Evolutionary conservation across 2,329 filamentous ascomycete species (phyloP).

Genomic region (Verruconis gallopava): DNA sequence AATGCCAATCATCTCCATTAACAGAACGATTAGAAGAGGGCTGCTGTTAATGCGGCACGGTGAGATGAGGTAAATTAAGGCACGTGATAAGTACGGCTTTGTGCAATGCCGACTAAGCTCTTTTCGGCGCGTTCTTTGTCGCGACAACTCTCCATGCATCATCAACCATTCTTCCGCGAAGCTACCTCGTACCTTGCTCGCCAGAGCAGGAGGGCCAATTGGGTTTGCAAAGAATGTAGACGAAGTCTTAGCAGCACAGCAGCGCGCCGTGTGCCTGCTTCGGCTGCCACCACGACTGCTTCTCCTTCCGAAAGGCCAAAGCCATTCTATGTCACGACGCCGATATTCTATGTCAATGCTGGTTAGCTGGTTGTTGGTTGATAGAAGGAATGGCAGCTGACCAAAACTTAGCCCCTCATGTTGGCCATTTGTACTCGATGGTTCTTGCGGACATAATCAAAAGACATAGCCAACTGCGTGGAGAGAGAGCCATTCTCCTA

Average conservation of each 20-base stretch:
- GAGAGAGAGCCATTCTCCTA: constrained; percentile 57
- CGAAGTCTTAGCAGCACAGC: not conserved
- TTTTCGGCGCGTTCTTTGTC: not conserved
- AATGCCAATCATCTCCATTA: no score
- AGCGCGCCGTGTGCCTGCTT: no score
- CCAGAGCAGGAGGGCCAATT: not conserved
- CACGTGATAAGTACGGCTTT: no score
- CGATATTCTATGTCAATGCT: constrained; percentile 98
- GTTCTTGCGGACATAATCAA: constrained; percentile 84
- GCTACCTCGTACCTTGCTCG: not conserved
- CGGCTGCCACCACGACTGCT: not conserved
- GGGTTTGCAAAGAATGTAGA: constrained; percentile 5
- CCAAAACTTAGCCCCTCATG: constrained; percentile 58
- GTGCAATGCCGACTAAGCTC: not conserved
- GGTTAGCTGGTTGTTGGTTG: constrained; percentile 36
- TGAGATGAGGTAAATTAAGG: no score
- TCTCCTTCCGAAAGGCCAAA: constrained; percentile 35
- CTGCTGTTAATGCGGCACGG: no score
- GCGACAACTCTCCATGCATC: not conserved
- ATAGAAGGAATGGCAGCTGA: constrained; percentile 2
- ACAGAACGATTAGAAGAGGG: no score
- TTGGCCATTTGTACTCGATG: constrained; percentile 91
- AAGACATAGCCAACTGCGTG: constrained; percentile 72
- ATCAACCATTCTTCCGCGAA: not conserved
- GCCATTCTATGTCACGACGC: constrained; percentile 89